Evolutionary conservation across 768 basidiomycete species (phyloP), one percentile per base, ranked within the genome.

Genomic region (Calocera viscosa): DNA sequence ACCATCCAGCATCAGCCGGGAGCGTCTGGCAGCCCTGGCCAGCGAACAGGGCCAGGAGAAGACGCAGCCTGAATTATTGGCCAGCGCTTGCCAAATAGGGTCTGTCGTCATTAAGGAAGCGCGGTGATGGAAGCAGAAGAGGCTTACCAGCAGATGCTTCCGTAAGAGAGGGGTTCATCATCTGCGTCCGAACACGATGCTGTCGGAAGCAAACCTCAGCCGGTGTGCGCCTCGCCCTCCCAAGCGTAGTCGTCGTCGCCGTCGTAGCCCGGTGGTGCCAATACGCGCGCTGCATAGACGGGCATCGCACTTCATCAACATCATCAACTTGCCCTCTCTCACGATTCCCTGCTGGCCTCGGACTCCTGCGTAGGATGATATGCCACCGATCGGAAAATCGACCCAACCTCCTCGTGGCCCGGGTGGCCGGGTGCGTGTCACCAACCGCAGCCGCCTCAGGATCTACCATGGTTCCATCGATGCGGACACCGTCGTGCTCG

Each of bases 371-470:
- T 60, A 60, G 53, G 53, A 60, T 60, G 53, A 60, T 60, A 60
- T 60, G 53, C 53, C 53, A 60, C 53, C 53, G 53, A 60, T 60
- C 53, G 53, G 53, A 60, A 60, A 60, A 60, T 60, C 53, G 53
- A 60, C 53, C 53, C 53, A 60, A 60, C 53, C 53, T 60, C 26
- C 53, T 30, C 53, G 53, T 60, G 53, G 53, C 14, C 53, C 53
- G 7, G 53, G 53, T 19, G 53, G 53, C 26, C 11, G 53, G 30
- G 53, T 60, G 53, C 86, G 90, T 76, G 87, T 93, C 79, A 93
- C 89, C 76, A 91, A 92, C 81, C 93, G 93, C 82, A 90, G 89
- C 72, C 86, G 90, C 69, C 88, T 93, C 74, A 89, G 84, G 80
- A 86, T 93, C 79, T 79, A 86, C 74, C 84, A 86, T 76, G 91